Evolutionary conservation across 2,329 filamentous ascomycete genomes (phyloP).

Genomic region (Acrodontium crateriforme): DNA sequence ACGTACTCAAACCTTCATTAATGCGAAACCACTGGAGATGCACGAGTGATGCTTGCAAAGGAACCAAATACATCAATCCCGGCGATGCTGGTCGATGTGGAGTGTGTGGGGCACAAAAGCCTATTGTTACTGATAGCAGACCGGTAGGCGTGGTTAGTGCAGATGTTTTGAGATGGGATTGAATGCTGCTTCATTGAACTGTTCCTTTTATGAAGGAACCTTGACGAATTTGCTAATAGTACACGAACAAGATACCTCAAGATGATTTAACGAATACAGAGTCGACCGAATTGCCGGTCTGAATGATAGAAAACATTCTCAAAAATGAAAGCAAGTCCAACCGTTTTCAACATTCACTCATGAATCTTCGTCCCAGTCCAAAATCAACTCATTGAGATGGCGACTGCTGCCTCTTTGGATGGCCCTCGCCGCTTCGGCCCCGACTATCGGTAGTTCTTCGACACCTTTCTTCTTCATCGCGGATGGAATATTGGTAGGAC

Average conservation of each 20-base stretch:
- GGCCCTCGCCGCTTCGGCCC: slow-evolving; percentile 33
- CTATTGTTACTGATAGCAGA: slow-evolving; percentile 5
- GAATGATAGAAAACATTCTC: too few relatives aligned
- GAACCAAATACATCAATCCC: slow-evolving; percentile 50
- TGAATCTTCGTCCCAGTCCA: slow-evolving; percentile 37
- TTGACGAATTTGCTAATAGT: too few relatives aligned
- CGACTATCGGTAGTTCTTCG: slow-evolving; percentile 33
- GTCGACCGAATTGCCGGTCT: too few relatives aligned
- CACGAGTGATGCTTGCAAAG: slow-evolving; percentile 39
- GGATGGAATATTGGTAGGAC: slow-evolving; percentile 40
- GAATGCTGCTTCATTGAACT: too few relatives aligned
- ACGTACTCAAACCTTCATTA: slow-evolving; percentile 47
- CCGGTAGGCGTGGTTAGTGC: slow-evolving; percentile 13
- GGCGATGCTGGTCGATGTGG: slow-evolving; percentile 58
- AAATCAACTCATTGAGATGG: slow-evolving; percentile 33
- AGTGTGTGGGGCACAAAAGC: slow-evolving; percentile 42
- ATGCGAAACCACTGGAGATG: slow-evolving; percentile 53
- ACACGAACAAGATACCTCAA: too few relatives aligned
- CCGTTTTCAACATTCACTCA: too few relatives aligned
- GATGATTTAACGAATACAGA: too few relatives aligned
- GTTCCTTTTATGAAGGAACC: too few relatives aligned
- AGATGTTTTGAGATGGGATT: slow-evolving; percentile 22
- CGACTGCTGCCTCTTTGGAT: slow-evolving; percentile 30
- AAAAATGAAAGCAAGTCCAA: too few relatives aligned
- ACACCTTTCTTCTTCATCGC: slow-evolving; percentile 31